Base-by-base conservation (phyloP, 192 early-diverging fungal species). In the Funneliformis geosporum region DNA sequence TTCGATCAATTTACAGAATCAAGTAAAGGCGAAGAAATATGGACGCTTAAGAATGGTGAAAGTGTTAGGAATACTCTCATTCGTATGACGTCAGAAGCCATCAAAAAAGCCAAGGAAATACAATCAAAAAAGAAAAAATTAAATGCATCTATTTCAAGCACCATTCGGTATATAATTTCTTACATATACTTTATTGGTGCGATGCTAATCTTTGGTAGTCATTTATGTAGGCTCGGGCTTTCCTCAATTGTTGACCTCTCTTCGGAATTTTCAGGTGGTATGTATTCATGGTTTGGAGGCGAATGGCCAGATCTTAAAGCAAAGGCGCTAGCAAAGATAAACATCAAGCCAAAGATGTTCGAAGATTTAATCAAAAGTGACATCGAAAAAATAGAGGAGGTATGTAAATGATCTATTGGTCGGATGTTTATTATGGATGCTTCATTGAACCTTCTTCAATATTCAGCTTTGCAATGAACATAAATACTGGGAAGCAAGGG, bases 171-270 rank as follows among this genome's bases (percentile, higher is more conserved):
- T 27, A 28, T 27, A 65, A 65, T 27, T 65, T 28, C 21, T 65
- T 28, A 27, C 8, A 65, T 28, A 0, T 6, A 10, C 2, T 1
- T 9, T 27, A 27, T 65, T 65, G 9, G 62, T 38, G 43, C 18
- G 8, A 27, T 43, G 39, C 66, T 42, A 68, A 68, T 0, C 16
- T 11, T 14, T 68, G 18, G 43, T 68, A 68, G 14, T 21, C 40
- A 38, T n/a, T n/a, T 16, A 68, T 42, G 66, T 7, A 79, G 77
- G 64, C 40, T 79, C 4, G 77, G 77, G 5, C 77, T 79, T 23
- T 69, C 77, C 21, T 79, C 77, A 44, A 69, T 69, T 14, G 46
- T 79, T 16, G 77, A 79, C 69, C 33, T 79, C 18, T 79, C 77
- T 38, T 79, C 66, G 16, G 77, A 79, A 28, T 79, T 79, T 69